phyloP scores from a whole-genome alignment of 352 stramenopile genomes.

The Pythium dissotocum region DNA sequence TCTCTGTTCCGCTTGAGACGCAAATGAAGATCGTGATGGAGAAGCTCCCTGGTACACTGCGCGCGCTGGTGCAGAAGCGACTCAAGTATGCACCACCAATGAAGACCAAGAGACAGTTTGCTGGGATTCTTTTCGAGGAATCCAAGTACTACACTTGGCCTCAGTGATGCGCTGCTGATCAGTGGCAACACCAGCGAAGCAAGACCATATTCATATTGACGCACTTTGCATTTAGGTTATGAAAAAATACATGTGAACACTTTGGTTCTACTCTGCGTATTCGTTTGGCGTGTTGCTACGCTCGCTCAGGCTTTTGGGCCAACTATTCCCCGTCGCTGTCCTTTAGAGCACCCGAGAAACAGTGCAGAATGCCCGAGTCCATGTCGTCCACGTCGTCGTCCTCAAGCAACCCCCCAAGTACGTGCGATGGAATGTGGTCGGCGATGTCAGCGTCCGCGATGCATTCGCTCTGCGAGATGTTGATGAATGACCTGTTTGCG shows the following conservation, averaged over 20 bases:
- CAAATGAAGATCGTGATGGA: not conserved
- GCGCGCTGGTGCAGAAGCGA: not conserved
- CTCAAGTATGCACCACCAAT: not conserved
- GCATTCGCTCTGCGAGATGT: slow-evolving; percentile 3
- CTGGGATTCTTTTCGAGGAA: not conserved
- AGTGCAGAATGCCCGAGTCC: not conserved
- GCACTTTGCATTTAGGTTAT: too few species aligned
- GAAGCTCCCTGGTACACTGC: not conserved
- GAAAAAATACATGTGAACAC: too few species aligned
- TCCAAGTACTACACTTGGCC: not conserved
- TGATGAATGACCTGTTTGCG: slow-evolving; percentile 4
- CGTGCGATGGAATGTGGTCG: slow-evolving; percentile 10
- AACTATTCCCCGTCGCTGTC: not conserved
- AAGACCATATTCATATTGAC: not conserved
- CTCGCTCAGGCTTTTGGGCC: too few species aligned
- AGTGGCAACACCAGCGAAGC: too few species aligned
- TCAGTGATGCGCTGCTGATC: too few species aligned
- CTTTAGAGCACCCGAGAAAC: not conserved
- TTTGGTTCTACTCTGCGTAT: too few species aligned
- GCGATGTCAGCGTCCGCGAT: not conserved
- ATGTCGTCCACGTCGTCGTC: slow-evolving; percentile 1
- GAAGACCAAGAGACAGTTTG: not conserved
- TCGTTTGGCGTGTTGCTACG: too few species aligned
- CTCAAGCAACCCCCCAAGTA: not conserved
- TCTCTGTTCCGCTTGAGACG: not conserved